Percentiles rank a stretch among this genome's conserved stretches.
These are phyloP conservation scores for Clavispora fructus DNA, from an alignment of 805 yeast genomes.

Conservation along the genomic window DNA sequence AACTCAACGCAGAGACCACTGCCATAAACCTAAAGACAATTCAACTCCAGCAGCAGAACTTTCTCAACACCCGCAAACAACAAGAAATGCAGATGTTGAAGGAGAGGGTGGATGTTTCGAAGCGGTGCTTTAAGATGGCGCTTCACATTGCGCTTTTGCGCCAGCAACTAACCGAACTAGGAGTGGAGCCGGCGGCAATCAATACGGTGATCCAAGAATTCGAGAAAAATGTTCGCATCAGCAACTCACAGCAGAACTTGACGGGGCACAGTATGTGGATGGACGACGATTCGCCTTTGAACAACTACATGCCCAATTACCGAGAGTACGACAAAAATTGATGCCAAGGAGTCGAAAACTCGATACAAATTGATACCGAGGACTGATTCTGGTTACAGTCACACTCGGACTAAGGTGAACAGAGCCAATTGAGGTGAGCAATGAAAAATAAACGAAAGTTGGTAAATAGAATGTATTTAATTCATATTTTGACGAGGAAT, in stretches of 20 bases:
- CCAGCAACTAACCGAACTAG: slow-evolving; percentile 53
- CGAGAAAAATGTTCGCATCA: slow-evolving; percentile 54
- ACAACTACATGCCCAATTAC: slow-evolving; percentile 50
- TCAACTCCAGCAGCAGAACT: slow-evolving; percentile 43
- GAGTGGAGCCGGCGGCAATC: slow-evolving; percentile 52
- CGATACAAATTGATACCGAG: too few species aligned
- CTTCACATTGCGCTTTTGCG: slow-evolving; percentile 63
- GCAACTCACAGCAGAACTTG: slow-evolving; percentile 50
- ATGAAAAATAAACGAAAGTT: too few species aligned
- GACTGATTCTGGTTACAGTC: too few species aligned
- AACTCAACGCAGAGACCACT: slow-evolving; percentile 28
- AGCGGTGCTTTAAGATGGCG: slow-evolving; percentile 54
- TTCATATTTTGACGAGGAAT: too few species aligned
- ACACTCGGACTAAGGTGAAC: too few species aligned
- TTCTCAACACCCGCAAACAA: slow-evolving; percentile 46
- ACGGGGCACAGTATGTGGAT: slow-evolving; percentile 57
- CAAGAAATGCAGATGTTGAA: slow-evolving; percentile 48
- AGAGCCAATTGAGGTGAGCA: too few species aligned
- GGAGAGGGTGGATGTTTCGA: slow-evolving; percentile 44
- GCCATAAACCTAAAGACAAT: slow-evolving; percentile 34
- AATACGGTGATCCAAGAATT: slow-evolving; percentile 51
- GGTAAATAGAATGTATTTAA: too few species aligned
- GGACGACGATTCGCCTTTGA: slow-evolving; percentile 46
- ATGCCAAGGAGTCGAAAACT: neutral
- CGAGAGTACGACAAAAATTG: slow-evolving; percentile 50